Evolutionary conservation across 768 basidiomycete genomes (phyloP).

Genomic region (Podaxis sp.): DNA sequence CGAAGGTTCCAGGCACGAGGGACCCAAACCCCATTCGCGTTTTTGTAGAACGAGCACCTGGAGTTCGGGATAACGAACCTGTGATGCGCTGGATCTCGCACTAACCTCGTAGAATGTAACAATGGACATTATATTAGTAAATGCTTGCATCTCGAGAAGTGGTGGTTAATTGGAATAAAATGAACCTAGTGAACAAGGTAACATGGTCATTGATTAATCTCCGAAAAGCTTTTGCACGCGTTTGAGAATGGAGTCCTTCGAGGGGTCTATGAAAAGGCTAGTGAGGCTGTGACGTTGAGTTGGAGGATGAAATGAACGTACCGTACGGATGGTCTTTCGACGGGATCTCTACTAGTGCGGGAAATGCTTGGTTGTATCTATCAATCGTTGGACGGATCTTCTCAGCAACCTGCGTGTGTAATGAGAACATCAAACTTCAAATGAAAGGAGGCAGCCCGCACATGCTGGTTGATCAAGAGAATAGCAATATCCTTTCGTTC

Average conservation of each 20-base stretch:
- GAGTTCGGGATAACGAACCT: constrained; percentile 69
- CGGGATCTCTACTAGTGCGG: constrained; percentile 95
- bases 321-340: constrained; percentile 99
- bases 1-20: constrained; percentile 51
- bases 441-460: constrained; percentile 37
- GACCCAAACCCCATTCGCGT: constrained; percentile 61
- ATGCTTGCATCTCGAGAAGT: constrained; percentile 9
- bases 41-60: constrained; percentile 66
- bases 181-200: neutral
- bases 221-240: constrained; percentile 96
- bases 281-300: neutral
- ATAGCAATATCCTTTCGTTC: constrained; percentile 95
- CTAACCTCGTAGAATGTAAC: constrained; percentile 28
- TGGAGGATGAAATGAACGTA: constrained; percentile 27
- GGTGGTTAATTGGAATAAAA: neutral
- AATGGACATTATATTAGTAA: constrained; percentile 20
- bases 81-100: constrained; percentile 64
- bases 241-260: constrained; percentile 94
- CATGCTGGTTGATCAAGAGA: constrained; percentile 97
- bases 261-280: constrained; percentile 63
- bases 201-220: constrained; percentile 51
- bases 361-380: constrained; percentile 94
- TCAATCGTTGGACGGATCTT: constrained; percentile 95
- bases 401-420: constrained; percentile 77
- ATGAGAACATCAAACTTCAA: constrained; percentile 6